A percentile compares a stretch with the other conserved stretches of the same genome.
Evolutionary conservation across 495 filamentous ascomycete species (phyloP).

Genomic region (Ramalina intermedia): DNA sequence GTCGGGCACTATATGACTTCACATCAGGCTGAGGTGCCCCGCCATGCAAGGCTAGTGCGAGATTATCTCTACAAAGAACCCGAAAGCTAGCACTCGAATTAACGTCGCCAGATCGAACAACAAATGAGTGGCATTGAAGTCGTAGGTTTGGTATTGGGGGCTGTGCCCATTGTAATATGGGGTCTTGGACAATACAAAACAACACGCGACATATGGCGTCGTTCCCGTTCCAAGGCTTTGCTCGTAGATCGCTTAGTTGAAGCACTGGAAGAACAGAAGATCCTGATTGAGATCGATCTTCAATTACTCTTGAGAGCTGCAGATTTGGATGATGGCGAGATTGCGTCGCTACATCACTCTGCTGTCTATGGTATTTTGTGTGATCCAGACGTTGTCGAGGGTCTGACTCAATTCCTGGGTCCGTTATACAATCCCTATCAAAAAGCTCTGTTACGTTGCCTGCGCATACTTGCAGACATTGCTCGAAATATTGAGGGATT

Average conservation of each 20-base stretch:
- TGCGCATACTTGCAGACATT: background rate
- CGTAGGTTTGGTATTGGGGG: conserved; percentile 28
- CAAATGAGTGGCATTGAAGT: conserved; percentile 25
- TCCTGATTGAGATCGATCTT: conserved; percentile 2
- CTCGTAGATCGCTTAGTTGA: background rate
- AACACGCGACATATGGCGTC: conserved; percentile 1
- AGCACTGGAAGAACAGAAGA: conserved; percentile 7
- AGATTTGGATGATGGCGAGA: background rate
- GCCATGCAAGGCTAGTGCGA: too few species aligned
- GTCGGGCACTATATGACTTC: too few species aligned
- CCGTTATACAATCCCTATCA: background rate
- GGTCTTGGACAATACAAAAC: conserved; percentile 23
- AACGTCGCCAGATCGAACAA: background rate
- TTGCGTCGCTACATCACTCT: background rate
- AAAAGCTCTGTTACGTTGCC: background rate
- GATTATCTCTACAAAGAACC: too few species aligned
- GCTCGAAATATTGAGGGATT: background rate
- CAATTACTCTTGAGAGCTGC: background rate
- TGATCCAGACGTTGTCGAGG: background rate
- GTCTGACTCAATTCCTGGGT: background rate
- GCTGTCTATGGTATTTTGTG: background rate
- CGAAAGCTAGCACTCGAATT: background rate
- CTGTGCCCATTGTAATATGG: conserved; percentile 24
- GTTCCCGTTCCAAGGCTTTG: background rate
- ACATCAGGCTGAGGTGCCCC: too few species aligned